phyloP scores from a whole-genome alignment of 176 grass and related monocot genomes.

The bread wheat (Triticum aestivum) region IWGSC_CS_RefSeq_v2.1 NC_057803.1:742189398-742189897 shows the following conservation, averaged over 20 bases:
- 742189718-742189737: background rate
- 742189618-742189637: background rate
- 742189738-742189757: background rate
- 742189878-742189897: too few relatives aligned
- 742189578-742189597: background rate
- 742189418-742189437: background rate
- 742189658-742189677: background rate
- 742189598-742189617: background rate
- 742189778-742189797: too few relatives aligned
- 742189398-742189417: background rate
- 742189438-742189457: background rate
- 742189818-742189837: too few relatives aligned
- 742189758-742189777: too few relatives aligned
- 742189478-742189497: background rate
- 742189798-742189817: too few relatives aligned
- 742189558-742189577: background rate
- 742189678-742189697: background rate
- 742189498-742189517: background rate
- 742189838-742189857: too few relatives aligned
- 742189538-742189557: background rate
- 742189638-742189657: background rate
- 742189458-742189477: background rate
- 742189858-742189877: too few relatives aligned
- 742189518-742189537: background rate
- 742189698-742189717: background rate